A percentile compares a stretch with the other conserved stretches of the same genome.
phyloP scores from a whole-genome alignment of 2,329 filamentous ascomycete genomes.

The Arthrobotrys iridis region DNA sequence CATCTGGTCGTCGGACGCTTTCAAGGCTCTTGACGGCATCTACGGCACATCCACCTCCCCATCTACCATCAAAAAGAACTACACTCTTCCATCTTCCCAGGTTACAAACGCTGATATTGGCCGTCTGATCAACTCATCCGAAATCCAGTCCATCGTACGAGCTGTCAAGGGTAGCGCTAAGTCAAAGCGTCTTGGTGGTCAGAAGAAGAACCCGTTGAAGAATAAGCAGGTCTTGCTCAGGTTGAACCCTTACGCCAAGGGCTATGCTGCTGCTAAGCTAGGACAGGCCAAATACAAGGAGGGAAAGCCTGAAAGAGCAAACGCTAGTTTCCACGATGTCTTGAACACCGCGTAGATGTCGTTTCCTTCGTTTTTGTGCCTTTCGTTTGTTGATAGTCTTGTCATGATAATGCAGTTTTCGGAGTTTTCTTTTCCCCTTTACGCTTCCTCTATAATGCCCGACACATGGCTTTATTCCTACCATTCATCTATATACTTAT shows the following conservation, averaged over 20 bases:
- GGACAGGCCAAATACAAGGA: constrained; percentile 74
- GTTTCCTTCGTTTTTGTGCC: constrained; percentile 1
- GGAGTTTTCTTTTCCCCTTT: constrained; percentile 23
- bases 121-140: constrained; percentile 98
- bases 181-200: constrained; percentile 88
- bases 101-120: constrained; percentile 93
- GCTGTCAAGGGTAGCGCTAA: constrained; percentile 87
- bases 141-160: constrained; percentile 95
- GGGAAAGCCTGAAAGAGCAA: constrained; percentile 67
- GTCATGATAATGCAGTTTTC: constrained; percentile 48
- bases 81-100: constrained; percentile 90
- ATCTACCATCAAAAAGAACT: constrained; percentile 97
- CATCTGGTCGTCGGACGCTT: constrained; percentile 97
- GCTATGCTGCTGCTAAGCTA: constrained; percentile 86
- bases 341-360: constrained; percentile 37
- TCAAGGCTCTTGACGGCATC: constrained; percentile 94
- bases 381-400: constrained; percentile 30
- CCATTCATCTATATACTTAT: constrained; percentile 47
- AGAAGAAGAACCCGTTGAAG: constrained; percentile 99
- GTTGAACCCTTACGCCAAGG: constrained; percentile 96
- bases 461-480: constrained; percentile 29
- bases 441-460: constrained; percentile 30
- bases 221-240: constrained; percentile 99
- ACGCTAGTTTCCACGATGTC: constrained; percentile 24
- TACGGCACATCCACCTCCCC: constrained; percentile 92